Evolutionary conservation across 768 basidiomycete genomes (phyloP), one percentile per base, ranked within the genome.

Genomic region (Boletus edulis): DNA sequence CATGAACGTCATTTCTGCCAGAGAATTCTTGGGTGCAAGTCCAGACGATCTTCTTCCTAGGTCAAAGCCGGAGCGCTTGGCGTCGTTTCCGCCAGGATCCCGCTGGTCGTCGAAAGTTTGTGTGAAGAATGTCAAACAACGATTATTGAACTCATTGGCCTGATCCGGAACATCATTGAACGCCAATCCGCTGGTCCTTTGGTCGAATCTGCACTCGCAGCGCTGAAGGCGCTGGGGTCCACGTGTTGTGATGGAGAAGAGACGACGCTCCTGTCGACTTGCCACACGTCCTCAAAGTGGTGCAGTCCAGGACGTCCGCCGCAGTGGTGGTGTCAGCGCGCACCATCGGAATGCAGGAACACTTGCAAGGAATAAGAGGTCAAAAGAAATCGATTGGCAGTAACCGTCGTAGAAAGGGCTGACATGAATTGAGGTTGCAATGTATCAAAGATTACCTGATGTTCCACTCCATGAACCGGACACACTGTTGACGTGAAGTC

Each of bases 181-280:
- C 62, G 64, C 8, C 72, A 76, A 32, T 68, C 73, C 35, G 76
- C 79, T 7, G 75, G 70, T 3, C 45, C 67, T 3, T 66, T 83
- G n/a, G 66, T 72, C 7, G 54, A 66, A 3, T 72, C 81, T 46
- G 81, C 84, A n/a, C 76, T 90, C 51, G 68, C 71, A 14, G 86
- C 89, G 4, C 65, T 96, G 48, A 75, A 76, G 27, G 75, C 80
- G 0, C 75, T 96, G 48, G 81, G 80, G 18, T 64, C 72, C 0
- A 85, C 89, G 0, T 73, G 84, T 42, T 73, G 77, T 43, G 52
- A 79, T 0, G 83, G 83, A 34, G 94, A 98, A 71, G 90, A 94
- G 60, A 66, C 76, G 11, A 65, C 80, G 0, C 67, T 96, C 7
- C 74, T 84, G 0, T 76, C 79, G 17, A 71, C 81, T 68, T 95